These are phyloP conservation scores for Beverwykella pulmonaria DNA, from an alignment of 495 filamentous ascomycete species.

Conservation along the genomic window DNA sequence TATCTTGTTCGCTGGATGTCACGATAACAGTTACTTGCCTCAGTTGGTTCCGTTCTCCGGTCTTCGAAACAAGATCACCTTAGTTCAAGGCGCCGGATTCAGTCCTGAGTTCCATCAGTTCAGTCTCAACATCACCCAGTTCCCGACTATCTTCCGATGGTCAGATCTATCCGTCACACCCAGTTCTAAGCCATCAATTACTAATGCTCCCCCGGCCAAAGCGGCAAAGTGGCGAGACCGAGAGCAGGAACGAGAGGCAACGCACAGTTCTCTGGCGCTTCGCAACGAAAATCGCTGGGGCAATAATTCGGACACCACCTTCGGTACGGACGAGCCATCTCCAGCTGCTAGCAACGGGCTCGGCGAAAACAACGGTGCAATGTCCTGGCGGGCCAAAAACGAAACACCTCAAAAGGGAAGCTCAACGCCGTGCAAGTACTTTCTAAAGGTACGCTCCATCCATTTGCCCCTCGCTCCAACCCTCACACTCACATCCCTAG, in stretches of 20 bases:
- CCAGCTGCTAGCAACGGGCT: neutral
- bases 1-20: conserved; percentile 66
- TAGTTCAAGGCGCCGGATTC: conserved; percentile 49
- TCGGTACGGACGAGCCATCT: neutral
- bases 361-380: conserved; percentile 4
- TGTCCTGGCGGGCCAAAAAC: conserved; percentile 11
- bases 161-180: conserved; percentile 17
- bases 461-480: neutral
- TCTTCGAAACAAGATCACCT: conserved; percentile 52
- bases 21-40: conserved; percentile 62
- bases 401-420: conserved; percentile 3
- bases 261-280: neutral
- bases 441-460: conserved; percentile 20
- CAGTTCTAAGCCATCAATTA: neutral
- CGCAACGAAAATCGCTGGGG: conserved; percentile 10
- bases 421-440: conserved; percentile 38
- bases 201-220: conserved; percentile 4
- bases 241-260: neutral
- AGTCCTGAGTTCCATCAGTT: conserved; percentile 40
- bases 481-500: conserved; percentile 6
- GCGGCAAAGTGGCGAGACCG: neutral
- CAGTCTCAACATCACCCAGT: conserved; percentile 39
- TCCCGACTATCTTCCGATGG: conserved; percentile 39
- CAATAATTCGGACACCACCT: neutral
- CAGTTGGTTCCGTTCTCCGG: conserved; percentile 55